Base-by-base conservation (phyloP, 352 stramenopile genomes). In the Pythium myriotylum region DNA sequence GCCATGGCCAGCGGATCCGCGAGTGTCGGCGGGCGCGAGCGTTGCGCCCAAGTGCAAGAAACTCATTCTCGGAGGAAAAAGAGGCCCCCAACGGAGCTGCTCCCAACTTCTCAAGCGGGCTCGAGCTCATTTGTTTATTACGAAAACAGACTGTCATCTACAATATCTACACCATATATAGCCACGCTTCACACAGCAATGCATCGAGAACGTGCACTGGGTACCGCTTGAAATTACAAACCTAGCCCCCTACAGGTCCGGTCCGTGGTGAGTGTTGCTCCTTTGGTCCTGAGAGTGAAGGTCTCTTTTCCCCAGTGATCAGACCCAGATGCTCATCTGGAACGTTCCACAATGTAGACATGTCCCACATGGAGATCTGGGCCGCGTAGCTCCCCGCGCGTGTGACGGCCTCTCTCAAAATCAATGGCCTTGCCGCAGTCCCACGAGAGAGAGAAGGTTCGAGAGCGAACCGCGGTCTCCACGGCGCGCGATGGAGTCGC, bases 31-130 rank as follows among this genome's bases (percentile, higher is more conserved):
- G 37, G 24, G 33, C 59, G 37, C 48, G 35, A 59, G 26, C 39
- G 42, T n/a, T n/a, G n/a, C n/a, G 42, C 27, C 32, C 26, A 68
- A 68, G 42, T 68, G 61, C 61, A 68, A 68, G 52, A 62, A 68
- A 68, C 61, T 68, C 61, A 68, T 68, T 68, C 59, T 68, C 46
- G 45, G 46, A 68, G 61, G 61, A 48, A n/a, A n/a, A n/a, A n/a
- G n/a, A n/a, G n/a, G n/a, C n/a, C 53, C 24, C 40, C n/a, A 20
- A 22, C 39, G 16, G 6, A 12, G 43, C n/a, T n/a, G n/a, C n/a
- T n/a, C n/a, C n/a, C n/a, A 54, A 32, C 54, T 62, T 32, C 37
- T 48, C 42, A 49, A 62, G 54, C 54, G 46, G 54, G 54, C 54
- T n/a, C n/a, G n/a, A n/a, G 54, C 49, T 16, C 35, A 13, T 3